Evolutionary conservation across 2,329 filamentous ascomycete genomes (phyloP), one percentile per base, ranked within the genome.

Genomic region (Grosmannia clavigera): DNA sequence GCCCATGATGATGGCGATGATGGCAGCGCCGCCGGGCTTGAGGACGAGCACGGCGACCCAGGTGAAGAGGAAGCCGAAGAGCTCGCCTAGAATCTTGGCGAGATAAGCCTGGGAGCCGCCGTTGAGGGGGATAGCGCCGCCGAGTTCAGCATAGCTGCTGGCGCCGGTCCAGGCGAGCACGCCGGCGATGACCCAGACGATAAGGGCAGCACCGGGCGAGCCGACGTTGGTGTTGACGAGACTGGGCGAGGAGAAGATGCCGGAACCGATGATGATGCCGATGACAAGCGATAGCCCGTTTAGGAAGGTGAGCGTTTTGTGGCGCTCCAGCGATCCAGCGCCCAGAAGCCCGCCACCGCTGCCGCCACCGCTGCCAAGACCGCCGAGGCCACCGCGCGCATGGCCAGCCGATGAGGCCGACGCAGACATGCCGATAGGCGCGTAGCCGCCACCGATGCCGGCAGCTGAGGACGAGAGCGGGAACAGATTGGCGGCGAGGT

Each of bases 1-100:
- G 52, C 94, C 94, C 78, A 97, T 96, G 68, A 99, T 96, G 66
- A 99, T 96, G 65, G 92, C 82, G 65, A 99, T 90, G 69, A 99
- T 99, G 63, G 94, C 94, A 11, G 91, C 86, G 48, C 89, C 88
- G 2, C 94, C 94, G 0, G 94, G 94, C 74, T 96, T 97, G 63
- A 99, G 77, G 14, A 99, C 94, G 62, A 94, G 81, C 19, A 97
- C 90, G 0, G 94, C 92, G 58, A 90, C 91, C 94, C 94, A 99
- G 2, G 92, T 95, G 72, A 96, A 99, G 40, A 97, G 77, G 69
- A 99, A 99, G 0, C 94, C 94, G 1, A 85, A 83, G 68, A 96
- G 78, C 74, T 99, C 94, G 59, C 92, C 92, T 72, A 96, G 95
- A 61, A 96, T 99, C 75, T 97, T 97, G 65, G 90, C 86, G 52